Evolutionary conservation across 306 rosid species (phyloP).

Genomic region (Sicyos edulis): DNA sequence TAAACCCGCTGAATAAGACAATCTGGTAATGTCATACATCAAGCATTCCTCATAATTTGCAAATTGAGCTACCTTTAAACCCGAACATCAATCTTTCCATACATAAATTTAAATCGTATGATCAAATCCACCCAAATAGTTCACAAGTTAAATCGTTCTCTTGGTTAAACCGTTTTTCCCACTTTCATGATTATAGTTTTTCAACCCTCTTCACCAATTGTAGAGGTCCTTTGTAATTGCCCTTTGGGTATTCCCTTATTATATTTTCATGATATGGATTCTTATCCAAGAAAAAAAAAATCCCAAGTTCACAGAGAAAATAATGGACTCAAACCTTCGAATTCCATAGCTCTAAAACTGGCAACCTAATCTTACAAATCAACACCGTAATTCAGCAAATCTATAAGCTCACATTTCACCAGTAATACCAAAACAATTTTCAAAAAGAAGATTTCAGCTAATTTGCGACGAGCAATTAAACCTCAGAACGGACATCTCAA

Average conservation of each 20-base stretch:
- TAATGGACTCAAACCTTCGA: background rate
- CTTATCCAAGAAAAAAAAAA: slow-evolving; percentile 4
- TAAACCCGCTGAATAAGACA: background rate
- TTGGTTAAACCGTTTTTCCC: no score
- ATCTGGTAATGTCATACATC: background rate
- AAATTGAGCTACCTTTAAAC: background rate
- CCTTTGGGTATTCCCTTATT: no score
- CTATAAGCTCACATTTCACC: slow-evolving; percentile 2
- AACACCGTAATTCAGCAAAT: slow-evolving; percentile 17
- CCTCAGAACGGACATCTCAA: background rate
- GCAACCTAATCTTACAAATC: slow-evolving; percentile 6
- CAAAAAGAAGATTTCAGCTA: background rate
- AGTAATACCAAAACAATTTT: background rate
- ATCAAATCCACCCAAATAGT: slow-evolving; percentile 44
- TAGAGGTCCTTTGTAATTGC: no score
- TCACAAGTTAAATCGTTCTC: background rate
- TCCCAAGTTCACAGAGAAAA: background rate
- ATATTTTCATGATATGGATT: no score
- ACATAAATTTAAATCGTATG: background rate
- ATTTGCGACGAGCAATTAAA: background rate
- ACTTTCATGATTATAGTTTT: no score
- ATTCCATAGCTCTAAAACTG: slow-evolving; percentile 8
- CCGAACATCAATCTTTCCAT: background rate
- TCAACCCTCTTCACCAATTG: no score
- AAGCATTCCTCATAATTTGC: background rate